Base-by-base conservation (phyloP, 106 monocot genomes). In the Allium sativum region DNA sequence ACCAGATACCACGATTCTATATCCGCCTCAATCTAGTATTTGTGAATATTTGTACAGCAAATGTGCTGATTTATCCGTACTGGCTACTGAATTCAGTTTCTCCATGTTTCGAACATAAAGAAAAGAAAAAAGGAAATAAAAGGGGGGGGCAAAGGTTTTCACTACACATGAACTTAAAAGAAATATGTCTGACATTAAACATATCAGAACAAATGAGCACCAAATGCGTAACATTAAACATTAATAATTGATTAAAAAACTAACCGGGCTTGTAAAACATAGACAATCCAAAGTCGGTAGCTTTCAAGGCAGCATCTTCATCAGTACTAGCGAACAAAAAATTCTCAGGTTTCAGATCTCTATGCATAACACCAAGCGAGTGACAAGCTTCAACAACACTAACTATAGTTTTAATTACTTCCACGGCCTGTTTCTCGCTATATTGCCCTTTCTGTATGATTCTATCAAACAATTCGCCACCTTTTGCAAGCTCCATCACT, bases 261-360 rank as follows among this genome's bases (percentile, higher is more conserved):
- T 7, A 45, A 79, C 92, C 92, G 15, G 92, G 92, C 62, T 81
- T 86, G 54, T 81, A 87, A 80, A 92, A 92, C 4, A 87, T 74
- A 1, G 92, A 92, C 70, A 87, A 78, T 21, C 92, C 92, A 16
- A 92, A 92, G 66, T 92, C 92, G 14, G 81, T 92, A 40, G 86
- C 81, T 62, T 92, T 92, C 67, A 92, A 77, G 9, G 81, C 61
- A 0, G 83, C 73, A 60, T 92, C 92, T 66, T 92, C 83, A 13
- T 83, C 86, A 13, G 71, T 13, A 58, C 72, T 87, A 15, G 73
- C 52, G n/a, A 92, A 81, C 45, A 92, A 68, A 66, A 92, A 92
- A 55, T 92, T 92, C 77, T 92, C 92, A 0, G 92, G 92, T 69
- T 92, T 92, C 42, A 92, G 78, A 57, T 92, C 92, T 44, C 92